Evolutionary conservation across 2,329 filamentous ascomycete genomes (phyloP).

Genomic region (Diaporthe amygdali): DNA sequence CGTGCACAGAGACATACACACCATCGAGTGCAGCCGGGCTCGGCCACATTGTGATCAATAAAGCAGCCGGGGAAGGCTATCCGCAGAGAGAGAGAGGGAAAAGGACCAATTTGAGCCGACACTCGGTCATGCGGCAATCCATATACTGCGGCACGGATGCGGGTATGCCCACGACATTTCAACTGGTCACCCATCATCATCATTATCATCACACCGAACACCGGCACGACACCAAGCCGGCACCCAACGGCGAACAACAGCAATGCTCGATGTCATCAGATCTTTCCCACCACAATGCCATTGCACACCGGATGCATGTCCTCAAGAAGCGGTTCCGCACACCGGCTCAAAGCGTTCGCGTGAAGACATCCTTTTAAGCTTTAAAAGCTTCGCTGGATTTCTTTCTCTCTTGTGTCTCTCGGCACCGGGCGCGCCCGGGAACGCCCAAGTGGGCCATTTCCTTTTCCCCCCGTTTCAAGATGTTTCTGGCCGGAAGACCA

Average conservation of each 20-base stretch:
- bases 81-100: not conserved
- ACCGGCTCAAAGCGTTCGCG: not conserved
- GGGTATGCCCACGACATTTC: not conserved
- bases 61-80: not conserved
- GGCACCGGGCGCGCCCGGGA: not conserved
- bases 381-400: not conserved
- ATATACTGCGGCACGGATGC: no score
- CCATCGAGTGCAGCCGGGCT: no score
- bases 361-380: not conserved
- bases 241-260: not conserved
- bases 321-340: not conserved
- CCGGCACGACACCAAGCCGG: not conserved
- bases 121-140: no score
- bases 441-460: not conserved
- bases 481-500: slow-evolving; percentile 3
- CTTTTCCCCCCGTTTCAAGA: slow-evolving; percentile 1
- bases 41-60: not conserved
- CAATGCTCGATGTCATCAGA: not conserved
- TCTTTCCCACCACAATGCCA: not conserved
- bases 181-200: not conserved
- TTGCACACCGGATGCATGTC: not conserved
- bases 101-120: not conserved
- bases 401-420: not conserved
- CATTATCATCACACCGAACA: no score
- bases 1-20: not conserved